These are phyloP conservation scores for Clonostachys chloroleuca DNA, from an alignment of 2,329 filamentous ascomycete genomes.

Conservation along the genomic window DNA sequence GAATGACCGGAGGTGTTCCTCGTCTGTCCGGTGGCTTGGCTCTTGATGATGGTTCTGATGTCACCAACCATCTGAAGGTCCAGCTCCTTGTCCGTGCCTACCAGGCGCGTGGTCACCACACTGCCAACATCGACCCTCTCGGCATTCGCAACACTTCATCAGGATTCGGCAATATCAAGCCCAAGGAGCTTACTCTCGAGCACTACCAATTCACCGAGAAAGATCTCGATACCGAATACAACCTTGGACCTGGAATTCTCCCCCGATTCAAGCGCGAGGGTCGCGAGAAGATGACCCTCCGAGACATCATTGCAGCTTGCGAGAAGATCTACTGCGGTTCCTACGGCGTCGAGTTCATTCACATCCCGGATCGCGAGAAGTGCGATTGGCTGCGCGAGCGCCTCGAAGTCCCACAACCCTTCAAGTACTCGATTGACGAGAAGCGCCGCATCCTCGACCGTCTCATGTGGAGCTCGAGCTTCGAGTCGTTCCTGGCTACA, in stretches of 20 bases:
- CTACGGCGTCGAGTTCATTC: conserved; percentile 98
- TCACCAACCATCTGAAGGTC: conserved; percentile 96
- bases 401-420: conserved; percentile 87
- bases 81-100: conserved; percentile 96
- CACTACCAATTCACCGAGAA: conserved; percentile 94
- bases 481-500: conserved; percentile 89
- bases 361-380: conserved; percentile 94
- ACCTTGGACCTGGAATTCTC: conserved; percentile 88
- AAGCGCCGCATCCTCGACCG: conserved; percentile 96
- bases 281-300: conserved; percentile 91
- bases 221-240: conserved; percentile 89
- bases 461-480: conserved; percentile 97
- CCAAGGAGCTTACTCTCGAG: conserved; percentile 86
- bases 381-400: conserved; percentile 98
- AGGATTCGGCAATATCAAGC: conserved; percentile 34
- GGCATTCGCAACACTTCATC: conserved; percentile 60
- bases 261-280: conserved; percentile 86
- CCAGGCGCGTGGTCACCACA: conserved; percentile 96
- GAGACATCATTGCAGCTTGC: conserved; percentile 88
- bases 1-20: conserved; percentile 70
- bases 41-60: conserved; percentile 68
- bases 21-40: conserved; percentile 67
- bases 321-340: conserved; percentile 95
- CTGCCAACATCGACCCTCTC: conserved; percentile 93
- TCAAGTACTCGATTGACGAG: conserved; percentile 97